Evolutionary conservation across 305 asterid species (phyloP).

Genomic region (Coffea humblotiana): DNA sequence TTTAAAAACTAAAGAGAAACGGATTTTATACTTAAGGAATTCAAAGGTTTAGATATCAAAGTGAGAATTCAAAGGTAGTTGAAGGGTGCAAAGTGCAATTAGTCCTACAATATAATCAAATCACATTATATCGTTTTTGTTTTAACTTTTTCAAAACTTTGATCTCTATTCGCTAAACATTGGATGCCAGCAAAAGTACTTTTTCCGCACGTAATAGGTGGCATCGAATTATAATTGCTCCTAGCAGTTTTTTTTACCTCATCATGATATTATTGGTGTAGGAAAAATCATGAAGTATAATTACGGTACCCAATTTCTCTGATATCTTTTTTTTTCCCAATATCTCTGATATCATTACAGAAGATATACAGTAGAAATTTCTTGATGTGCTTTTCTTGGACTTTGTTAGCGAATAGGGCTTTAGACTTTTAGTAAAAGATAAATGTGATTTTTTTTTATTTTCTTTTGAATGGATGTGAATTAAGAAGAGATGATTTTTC

Average conservation of each 20-base stretch:
- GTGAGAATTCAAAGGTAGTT: no score
- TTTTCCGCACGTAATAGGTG: not conserved
- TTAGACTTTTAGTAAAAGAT: not conserved
- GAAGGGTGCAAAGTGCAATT: no score
- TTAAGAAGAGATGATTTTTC: not conserved
- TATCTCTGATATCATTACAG: not conserved
- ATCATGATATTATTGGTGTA: not conserved
- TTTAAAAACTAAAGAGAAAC: no score
- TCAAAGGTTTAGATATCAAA: no score
- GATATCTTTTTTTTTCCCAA: slow-evolving; percentile 1
- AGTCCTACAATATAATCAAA: not conserved
- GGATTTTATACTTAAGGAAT: no score
- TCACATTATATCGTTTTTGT: no score
- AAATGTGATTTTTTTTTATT: not conserved
- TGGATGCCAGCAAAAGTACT: slow-evolving; percentile 1
- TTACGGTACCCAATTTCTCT: slow-evolving; percentile 2
- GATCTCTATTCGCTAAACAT: not conserved
- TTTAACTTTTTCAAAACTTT: not conserved
- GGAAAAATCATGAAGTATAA: slow-evolving; percentile 9
- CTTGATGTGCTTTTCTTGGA: not conserved
- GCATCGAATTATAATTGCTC: slow-evolving; percentile 5
- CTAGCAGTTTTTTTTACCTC: slow-evolving; percentile 5
- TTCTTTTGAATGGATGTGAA: not conserved
- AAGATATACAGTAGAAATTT: not conserved
- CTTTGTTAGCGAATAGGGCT: not conserved